Evolutionary conservation across 306 rosid genomes (phyloP).

Genomic region (Dalbergia cultrata): DNA sequence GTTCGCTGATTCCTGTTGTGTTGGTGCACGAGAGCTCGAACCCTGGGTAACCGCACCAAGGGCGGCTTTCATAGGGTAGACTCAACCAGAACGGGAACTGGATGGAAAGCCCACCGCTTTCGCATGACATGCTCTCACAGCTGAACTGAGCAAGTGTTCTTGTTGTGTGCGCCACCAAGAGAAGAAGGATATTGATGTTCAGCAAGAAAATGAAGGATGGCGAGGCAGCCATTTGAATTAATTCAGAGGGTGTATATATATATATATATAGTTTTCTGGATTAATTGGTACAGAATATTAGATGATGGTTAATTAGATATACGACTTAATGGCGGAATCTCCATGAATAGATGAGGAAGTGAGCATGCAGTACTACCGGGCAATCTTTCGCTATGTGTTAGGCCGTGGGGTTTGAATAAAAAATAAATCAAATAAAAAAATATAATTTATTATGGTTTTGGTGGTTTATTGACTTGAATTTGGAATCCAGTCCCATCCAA

Average conservation of each 20-base stretch:
- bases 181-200: neutral
- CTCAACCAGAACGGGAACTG: conserved; percentile 37
- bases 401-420: too few species aligned
- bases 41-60: conserved; percentile 39
- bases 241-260: neutral
- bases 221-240: conserved; percentile 13
- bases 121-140: conserved; percentile 10
- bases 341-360: neutral
- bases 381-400: too few species aligned
- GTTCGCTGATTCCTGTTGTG: neutral
- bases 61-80: neutral
- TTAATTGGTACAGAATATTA: neutral
- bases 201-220: neutral
- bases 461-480: too few species aligned
- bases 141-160: neutral
- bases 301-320: neutral
- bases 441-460: too few species aligned
- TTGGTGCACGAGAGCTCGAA: conserved; percentile 31
- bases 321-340: neutral
- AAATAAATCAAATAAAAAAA: too few species aligned
- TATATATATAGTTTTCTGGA: neutral
- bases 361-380: too few species aligned
- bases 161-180: neutral
- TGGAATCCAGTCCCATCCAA: too few species aligned
- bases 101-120: neutral